Base-by-base conservation (phyloP, 805 yeast species). In the Monosporozyma servazzii region DNA sequence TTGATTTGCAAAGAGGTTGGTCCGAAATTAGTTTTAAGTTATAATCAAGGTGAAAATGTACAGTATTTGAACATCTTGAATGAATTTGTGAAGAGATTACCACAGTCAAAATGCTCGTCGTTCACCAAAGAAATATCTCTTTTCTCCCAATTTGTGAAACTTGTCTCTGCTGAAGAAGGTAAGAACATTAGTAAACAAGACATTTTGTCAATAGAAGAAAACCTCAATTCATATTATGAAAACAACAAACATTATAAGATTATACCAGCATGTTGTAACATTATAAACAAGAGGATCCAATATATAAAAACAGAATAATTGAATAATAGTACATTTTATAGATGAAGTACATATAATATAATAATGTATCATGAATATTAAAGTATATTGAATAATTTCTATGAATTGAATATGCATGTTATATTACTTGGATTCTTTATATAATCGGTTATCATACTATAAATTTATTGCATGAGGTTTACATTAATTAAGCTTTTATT, bases 61-160 rank as follows among this genome's bases (percentile, higher is more conserved):
- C 72, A 77, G n/a, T 75, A 77, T 51, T 49, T 73, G 25, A 45
- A 52, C 5, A 56, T 61, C 10, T 57, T 80, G n/a, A 58, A 62
- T n/a, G 53, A 51, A 1, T 54, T 84, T 9, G 59, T 78, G 43
- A 51, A 61, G 2, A 53, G 63, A 53, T 77, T 77, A 64, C 84
- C 82, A 11, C 67, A 65, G 37, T 59, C 60, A 0, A 65, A 63
- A 23, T 68, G 77, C 13, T 65, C 76, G 3, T 71, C 70, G 40
- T 84, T 86, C 84, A 66, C 71, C 20, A 66, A 65, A 30, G 86
- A 87, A 1, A 79, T 84, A 27, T 82, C 78, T 0, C 69, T 84
- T 5, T 86, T 78, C 62, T 70, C 72, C 36, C 72, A 73, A 33
- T 86, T 77, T 59, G 58, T 81, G 40, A 63, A 68, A 11, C 53